A percentile compares a stretch with the other conserved stretches of the same genome.
These are phyloP conservation scores for Simmondsia chinensis DNA, from an alignment of 148 eudicot species.

Conservation along the genomic window DNA sequence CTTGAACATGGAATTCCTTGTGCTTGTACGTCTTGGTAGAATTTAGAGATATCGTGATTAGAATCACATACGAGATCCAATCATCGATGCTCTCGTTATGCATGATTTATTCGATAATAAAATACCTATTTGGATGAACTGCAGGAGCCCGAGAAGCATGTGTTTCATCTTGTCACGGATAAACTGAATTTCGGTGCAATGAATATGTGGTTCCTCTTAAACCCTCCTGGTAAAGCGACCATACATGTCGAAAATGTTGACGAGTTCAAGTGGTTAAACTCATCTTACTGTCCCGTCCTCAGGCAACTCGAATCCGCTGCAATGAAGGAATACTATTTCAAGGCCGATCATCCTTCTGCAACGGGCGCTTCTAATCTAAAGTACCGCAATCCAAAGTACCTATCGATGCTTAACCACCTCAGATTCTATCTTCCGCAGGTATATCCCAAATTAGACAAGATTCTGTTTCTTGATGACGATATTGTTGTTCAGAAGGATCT, in stretches of 20 bases:
- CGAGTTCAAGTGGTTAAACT: conserved; percentile 85
- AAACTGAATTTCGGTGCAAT: conserved; percentile 86
- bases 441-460: conserved; percentile 82
- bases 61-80: too few relatives aligned
- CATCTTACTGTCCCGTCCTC: conserved; percentile 81
- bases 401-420: conserved; percentile 86
- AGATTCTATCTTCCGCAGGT: conserved; percentile 86
- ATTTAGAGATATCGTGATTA: too few relatives aligned
- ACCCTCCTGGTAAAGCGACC: conserved; percentile 82
- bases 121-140: conserved; percentile 10
- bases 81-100: too few relatives aligned
- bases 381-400: conserved; percentile 87
- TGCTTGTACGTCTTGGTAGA: too few relatives aligned
- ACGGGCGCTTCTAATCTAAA: conserved; percentile 74
- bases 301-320: conserved; percentile 80
- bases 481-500: conserved; percentile 84
- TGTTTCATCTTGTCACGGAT: conserved; percentile 87
- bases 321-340: conserved; percentile 84
- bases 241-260: conserved; percentile 89
- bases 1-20: too few relatives aligned
- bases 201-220: conserved; percentile 85
- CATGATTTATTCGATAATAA: too few relatives aligned
- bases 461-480: conserved; percentile 85
- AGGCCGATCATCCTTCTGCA: conserved; percentile 62
- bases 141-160: conserved; percentile 88